Conservation (phyloP, 2,329 filamentous ascomycete species). For the Ophiostoma ips region DNA sequence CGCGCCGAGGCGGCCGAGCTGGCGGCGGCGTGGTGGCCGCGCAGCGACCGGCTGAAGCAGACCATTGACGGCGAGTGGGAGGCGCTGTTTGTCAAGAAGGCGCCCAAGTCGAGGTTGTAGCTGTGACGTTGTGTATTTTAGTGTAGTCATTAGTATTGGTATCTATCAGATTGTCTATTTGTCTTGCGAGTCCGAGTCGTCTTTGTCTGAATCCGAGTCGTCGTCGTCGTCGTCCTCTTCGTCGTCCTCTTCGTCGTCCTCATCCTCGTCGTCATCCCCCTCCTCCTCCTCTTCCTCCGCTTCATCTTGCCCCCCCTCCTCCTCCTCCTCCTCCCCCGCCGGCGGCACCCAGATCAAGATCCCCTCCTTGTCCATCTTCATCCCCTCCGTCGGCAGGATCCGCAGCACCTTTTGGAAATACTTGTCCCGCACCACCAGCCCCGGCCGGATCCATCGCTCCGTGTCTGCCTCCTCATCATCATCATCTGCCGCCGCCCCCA, state of each 20-base stretch:
- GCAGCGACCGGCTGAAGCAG: conserved; percentile 37
- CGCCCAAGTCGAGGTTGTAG: conserved; percentile 9
- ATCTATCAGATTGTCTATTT: too few species aligned
- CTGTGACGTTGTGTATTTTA: background rate
- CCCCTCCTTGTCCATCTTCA: conserved; percentile 54
- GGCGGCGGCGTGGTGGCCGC: conserved; percentile 35
- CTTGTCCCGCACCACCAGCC: conserved; percentile 66
- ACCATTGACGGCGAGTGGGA: conserved; percentile 40
- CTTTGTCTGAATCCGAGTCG: background rate
- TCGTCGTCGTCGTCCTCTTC: background rate
- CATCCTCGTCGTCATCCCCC: background rate
- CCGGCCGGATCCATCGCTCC: conserved; percentile 51
- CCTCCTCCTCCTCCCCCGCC: conserved; percentile 17
- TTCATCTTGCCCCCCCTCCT: background rate
- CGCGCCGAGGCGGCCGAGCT: conserved; percentile 42
- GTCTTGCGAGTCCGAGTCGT: too few species aligned
- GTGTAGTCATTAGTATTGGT: too few species aligned
- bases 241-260: background rate
- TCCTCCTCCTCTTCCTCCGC: background rate
- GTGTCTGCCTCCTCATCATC: background rate
- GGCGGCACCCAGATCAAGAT: conserved; percentile 48
- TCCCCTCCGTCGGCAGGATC: conserved; percentile 67
- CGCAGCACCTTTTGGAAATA: conserved; percentile 88
- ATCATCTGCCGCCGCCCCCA: conserved; percentile 29
- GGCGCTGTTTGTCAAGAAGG: conserved; percentile 6